phyloP scores from a whole-genome alignment of 495 filamentous ascomycete species.

The Xylaria scruposa region DNA sequence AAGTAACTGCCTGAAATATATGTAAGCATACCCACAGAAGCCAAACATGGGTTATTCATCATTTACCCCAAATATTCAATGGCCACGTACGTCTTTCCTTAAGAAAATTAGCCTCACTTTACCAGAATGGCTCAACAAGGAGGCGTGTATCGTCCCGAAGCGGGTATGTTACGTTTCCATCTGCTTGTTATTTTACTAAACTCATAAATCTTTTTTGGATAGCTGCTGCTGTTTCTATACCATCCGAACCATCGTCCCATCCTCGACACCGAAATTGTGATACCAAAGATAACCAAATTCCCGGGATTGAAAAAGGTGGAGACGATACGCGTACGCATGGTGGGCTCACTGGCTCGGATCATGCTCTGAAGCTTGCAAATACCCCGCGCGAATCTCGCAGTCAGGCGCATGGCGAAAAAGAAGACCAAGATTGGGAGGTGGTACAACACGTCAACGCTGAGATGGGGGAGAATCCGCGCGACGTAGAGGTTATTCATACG shows the following conservation, averaged over 20 bases:
- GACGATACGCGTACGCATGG: background rate
- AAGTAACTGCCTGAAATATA: background rate
- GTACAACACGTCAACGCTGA: background rate
- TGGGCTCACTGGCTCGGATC: background rate
- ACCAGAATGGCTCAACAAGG: slow-evolving; percentile 1
- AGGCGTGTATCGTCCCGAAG: background rate
- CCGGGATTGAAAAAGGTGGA: background rate
- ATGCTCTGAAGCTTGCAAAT: background rate
- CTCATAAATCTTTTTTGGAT: background rate
- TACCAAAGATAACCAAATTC: background rate
- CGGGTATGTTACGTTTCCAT: background rate
- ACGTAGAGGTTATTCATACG: background rate
- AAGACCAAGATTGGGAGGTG: slow-evolving; percentile 7
- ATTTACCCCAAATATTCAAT: background rate
- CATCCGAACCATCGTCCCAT: background rate
- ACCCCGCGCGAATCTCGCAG: background rate
- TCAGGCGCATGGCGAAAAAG: background rate
- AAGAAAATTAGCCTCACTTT: background rate
- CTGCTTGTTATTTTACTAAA: background rate
- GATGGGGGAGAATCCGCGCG: background rate
- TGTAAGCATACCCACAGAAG: slow-evolving; percentile 1
- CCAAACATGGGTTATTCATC: background rate
- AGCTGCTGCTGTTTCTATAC: background rate
- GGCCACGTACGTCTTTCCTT: background rate
- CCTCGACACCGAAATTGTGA: background rate